Evolutionary conservation across 2,329 filamentous ascomycete genomes (phyloP).

Genomic region (Penicillium sp.): DNA sequence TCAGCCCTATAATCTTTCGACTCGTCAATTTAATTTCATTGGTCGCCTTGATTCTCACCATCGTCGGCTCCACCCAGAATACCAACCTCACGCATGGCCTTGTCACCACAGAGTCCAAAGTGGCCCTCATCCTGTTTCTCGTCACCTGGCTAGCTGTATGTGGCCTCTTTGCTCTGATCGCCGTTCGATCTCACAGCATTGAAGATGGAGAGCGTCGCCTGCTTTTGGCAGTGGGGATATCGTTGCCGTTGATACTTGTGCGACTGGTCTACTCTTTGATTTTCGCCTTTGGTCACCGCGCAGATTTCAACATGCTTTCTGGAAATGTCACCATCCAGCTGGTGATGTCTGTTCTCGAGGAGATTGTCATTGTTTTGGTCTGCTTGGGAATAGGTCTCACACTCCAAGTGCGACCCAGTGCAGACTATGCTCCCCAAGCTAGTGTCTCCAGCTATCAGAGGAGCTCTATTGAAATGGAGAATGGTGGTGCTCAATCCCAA

Average conservation of each 20-base stretch:
- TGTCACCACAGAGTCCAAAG: background rate
- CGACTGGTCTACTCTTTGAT: constrained; percentile 34
- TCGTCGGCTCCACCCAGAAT: background rate
- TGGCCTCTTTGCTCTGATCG: constrained; percentile 4
- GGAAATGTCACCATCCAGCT: constrained; percentile 29
- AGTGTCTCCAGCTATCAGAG: background rate
- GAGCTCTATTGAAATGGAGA: background rate
- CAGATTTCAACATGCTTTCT: constrained; percentile 22
- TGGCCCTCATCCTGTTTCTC: constrained; percentile 2
- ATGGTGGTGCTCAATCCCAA: background rate
- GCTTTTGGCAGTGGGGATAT: constrained; percentile 28
- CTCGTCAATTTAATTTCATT: background rate
- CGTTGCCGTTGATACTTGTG: constrained; percentile 32
- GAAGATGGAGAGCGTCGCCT: constrained; percentile 30
- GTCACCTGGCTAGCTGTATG: background rate
- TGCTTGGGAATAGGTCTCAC: constrained; percentile 28
- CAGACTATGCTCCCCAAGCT: background rate
- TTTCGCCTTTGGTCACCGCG: constrained; percentile 25
- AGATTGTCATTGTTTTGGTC: constrained; percentile 31
- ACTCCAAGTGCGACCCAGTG: constrained; percentile 9
- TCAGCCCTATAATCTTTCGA: background rate
- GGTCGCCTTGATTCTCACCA: background rate
- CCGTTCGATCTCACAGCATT: constrained; percentile 25
- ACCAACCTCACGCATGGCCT: background rate
- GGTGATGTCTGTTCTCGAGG: constrained; percentile 33